These are phyloP conservation scores for Acacia melanoxylon DNA, from an alignment of 306 rosid species.

Conservation along the genomic window DNA sequence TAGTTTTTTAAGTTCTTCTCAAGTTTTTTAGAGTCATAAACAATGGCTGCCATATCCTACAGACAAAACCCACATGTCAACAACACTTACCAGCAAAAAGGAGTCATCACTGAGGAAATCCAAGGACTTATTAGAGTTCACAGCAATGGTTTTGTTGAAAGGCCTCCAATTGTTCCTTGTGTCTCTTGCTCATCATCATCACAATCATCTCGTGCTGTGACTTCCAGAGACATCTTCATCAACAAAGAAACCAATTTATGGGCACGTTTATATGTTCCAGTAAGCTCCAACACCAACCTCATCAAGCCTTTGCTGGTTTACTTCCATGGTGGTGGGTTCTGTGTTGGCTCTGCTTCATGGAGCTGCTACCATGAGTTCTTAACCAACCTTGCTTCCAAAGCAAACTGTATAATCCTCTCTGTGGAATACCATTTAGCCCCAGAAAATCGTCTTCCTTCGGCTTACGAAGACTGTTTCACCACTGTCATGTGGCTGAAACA, in stretches of 20 bases:
- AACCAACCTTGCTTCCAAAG: constrained; percentile 52
- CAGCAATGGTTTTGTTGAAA: constrained; percentile 66
- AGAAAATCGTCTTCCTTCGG: constrained; percentile 69
- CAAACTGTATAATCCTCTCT: constrained; percentile 64
- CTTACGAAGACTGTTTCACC: constrained; percentile 73
- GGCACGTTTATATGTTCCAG: constrained; percentile 67
- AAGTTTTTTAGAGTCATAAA: constrained; percentile 30
- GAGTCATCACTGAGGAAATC: constrained; percentile 56
- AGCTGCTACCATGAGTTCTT: constrained; percentile 83
- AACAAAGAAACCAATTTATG: constrained; percentile 56
- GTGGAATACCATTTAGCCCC: constrained; percentile 76
- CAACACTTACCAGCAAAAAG: constrained; percentile 43
- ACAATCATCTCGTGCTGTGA: constrained; percentile 34
- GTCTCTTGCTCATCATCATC: constrained; percentile 54
- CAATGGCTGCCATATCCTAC: constrained; percentile 61
- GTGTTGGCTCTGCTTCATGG: constrained; percentile 92
- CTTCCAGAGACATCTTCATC: constrained; percentile 59
- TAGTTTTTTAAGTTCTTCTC: constrained; percentile 1
- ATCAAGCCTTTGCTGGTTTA: constrained; percentile 60
- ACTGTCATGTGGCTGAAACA: constrained; percentile 74
- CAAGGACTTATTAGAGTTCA: constrained; percentile 72
- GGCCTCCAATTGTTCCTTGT: constrained; percentile 58
- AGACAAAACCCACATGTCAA: constrained; percentile 32
- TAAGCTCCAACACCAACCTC: constrained; percentile 27
- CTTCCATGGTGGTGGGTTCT: constrained; percentile 96